Evolutionary conservation across 257 asterid genomes (phyloP).

Genomic region (Marsdenia floribunda): DNA sequence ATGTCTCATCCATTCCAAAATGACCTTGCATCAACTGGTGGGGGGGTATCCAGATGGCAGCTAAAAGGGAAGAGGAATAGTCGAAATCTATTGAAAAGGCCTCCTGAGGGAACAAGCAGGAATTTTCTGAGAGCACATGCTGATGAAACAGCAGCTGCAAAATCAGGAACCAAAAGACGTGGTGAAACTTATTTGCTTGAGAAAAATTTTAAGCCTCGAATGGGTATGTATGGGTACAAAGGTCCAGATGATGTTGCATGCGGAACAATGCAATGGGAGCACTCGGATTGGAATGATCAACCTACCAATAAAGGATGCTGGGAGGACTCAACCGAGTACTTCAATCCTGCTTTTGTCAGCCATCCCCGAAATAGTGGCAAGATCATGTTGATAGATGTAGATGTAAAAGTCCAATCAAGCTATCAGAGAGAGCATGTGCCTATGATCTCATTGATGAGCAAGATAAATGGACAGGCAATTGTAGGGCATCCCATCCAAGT

Average conservation of each 20-base stretch:
- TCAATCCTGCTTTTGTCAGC: slow-evolving; percentile 34
- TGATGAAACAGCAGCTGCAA: slow-evolving; percentile 30
- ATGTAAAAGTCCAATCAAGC: slow-evolving; percentile 71
- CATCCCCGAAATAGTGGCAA: slow-evolving; percentile 45
- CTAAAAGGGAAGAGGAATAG: slow-evolving; percentile 76
- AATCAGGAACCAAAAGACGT: slow-evolving; percentile 36
- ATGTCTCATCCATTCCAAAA: slow-evolving; percentile 39
- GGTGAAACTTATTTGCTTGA: slow-evolving; percentile 31
- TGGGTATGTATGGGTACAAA: slow-evolving; percentile 41
- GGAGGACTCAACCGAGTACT: slow-evolving; percentile 51
- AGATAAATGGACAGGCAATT: slow-evolving; percentile 79
- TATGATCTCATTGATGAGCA: slow-evolving; percentile 76
- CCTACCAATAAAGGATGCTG: slow-evolving; percentile 45
- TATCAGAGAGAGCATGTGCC: slow-evolving; percentile 73
- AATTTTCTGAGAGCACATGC: slow-evolving; percentile 38
- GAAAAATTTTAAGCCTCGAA: slow-evolving; percentile 31
- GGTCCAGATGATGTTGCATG: slow-evolving; percentile 29
- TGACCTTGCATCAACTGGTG: slow-evolving; percentile 32
- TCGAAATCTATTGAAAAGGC: slow-evolving; percentile 54
- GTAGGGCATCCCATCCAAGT: slow-evolving; percentile 82
- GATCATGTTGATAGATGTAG: slow-evolving; percentile 65
- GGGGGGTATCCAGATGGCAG: slow-evolving; percentile 71
- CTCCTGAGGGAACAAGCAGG: slow-evolving; percentile 41
- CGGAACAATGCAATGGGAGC: slow-evolving; percentile 35
- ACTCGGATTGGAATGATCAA: slow-evolving; percentile 43